Percentiles rank a stretch among this genome's conserved stretches.
Conservation (phyloP, 768 basidiomycete species). For the Mycena belliarum region DNA sequence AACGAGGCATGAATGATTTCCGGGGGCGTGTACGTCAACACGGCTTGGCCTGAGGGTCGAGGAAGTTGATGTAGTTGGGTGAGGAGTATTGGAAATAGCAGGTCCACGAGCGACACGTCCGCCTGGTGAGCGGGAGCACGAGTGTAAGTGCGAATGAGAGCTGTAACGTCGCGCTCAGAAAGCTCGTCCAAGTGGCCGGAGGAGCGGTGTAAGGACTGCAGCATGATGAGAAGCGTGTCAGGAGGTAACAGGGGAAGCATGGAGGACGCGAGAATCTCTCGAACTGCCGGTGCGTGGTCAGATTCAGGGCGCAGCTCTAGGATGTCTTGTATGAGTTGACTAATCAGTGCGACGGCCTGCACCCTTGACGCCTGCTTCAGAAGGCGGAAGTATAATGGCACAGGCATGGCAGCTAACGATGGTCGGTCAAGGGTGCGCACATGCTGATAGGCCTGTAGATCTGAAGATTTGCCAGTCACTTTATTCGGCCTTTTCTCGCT, state of each 20-base stretch:
- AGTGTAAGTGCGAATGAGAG: slow-evolving; percentile 23
- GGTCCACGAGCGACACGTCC: slow-evolving; percentile 26
- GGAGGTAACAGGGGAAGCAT: slow-evolving; percentile 13
- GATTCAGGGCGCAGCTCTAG: slow-evolving; percentile 18
- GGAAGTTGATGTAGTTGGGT: slow-evolving; percentile 25
- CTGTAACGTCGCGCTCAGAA: slow-evolving; percentile 2
- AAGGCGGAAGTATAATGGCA: slow-evolving; percentile 7
- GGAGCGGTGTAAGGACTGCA: slow-evolving; percentile 20
- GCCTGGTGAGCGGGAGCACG: slow-evolving; percentile 13
- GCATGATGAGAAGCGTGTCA: slow-evolving; percentile 18
- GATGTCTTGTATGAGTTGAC: slow-evolving; percentile 28
- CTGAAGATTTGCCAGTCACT: background rate
- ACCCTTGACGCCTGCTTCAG: slow-evolving; percentile 13
- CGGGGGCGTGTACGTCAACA: slow-evolving; percentile 42
- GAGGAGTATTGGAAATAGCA: slow-evolving; percentile 34
- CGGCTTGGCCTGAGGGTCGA: slow-evolving; percentile 28
- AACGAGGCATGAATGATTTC: slow-evolving; percentile 42
- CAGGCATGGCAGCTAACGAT: slow-evolving; percentile 10
- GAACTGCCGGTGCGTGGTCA: slow-evolving; percentile 1
- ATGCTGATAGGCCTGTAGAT: slow-evolving; percentile 13
- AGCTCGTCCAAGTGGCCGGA: slow-evolving; percentile 5
- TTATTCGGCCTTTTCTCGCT: slow-evolving; percentile 4
- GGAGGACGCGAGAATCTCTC: slow-evolving; percentile 15
- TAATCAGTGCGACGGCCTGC: slow-evolving; percentile 18
- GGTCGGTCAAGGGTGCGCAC: slow-evolving; percentile 12